Evolutionary conservation across 106 monocot genomes (phyloP).

Genomic region (Platanthera guangdongensis): DNA sequence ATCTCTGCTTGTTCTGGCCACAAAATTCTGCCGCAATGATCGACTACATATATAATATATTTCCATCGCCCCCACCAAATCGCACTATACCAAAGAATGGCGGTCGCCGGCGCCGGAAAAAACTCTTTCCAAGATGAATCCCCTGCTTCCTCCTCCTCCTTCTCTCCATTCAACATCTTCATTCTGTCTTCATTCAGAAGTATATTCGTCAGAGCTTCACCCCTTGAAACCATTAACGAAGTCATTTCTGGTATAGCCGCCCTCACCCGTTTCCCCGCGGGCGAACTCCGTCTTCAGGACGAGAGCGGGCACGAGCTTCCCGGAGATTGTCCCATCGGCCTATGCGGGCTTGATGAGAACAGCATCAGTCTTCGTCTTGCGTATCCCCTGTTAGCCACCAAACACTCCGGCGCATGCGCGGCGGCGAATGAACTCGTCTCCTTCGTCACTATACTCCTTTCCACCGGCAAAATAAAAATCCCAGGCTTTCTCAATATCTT

Average conservation of each 20-base stretch:
- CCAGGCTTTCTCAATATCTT: background rate
- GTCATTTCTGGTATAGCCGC: constrained; percentile 17
- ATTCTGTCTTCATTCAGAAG: constrained; percentile 27
- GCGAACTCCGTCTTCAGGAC: constrained; percentile 39
- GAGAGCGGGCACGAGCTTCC: constrained; percentile 39
- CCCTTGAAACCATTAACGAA: constrained; percentile 26
- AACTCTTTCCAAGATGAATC: background rate
- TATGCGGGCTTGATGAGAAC: constrained; percentile 14
- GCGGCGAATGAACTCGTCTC: constrained; percentile 38
- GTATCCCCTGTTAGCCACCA: constrained; percentile 34
- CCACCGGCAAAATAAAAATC: background rate
- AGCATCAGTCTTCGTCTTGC: constrained; percentile 44
- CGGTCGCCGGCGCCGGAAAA: background rate
- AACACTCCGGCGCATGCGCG: constrained; percentile 36
- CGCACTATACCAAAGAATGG: background rate
- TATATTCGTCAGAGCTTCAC: constrained; percentile 30
- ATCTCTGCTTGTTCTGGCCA: background rate
- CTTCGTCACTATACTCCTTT: background rate
- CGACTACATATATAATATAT: constrained; percentile 18
- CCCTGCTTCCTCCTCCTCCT: background rate
- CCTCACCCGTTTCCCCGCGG: constrained; percentile 14
- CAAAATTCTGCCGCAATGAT: constrained; percentile 38
- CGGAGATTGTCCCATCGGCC: constrained; percentile 26
- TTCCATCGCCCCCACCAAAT: background rate
- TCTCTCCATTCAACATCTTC: constrained; percentile 47